Evolutionary conservation across 2,329 filamentous ascomycete species (phyloP), one percentile per base, ranked within the genome.

Genomic region (Fusarium siculi): DNA sequence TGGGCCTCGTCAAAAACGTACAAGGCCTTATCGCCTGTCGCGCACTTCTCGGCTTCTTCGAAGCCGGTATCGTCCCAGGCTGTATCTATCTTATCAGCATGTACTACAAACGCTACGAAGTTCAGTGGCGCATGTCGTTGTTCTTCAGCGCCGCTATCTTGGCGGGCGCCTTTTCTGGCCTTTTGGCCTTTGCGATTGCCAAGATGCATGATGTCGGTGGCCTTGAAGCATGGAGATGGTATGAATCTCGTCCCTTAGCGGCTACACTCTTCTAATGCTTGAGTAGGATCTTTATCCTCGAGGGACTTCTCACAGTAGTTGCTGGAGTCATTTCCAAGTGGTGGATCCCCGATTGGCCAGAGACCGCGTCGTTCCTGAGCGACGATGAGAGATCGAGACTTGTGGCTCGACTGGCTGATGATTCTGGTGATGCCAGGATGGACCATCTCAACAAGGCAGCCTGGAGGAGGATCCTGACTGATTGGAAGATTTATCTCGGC

Each of bases 301-400:
- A 93, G 81, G 93, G 93, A 1, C 85, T 94, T 4, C 87, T 86
- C 1, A 94, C 93, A 0, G 86, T 93, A 1, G 3, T 94, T 2
- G 85, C 93, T 3, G 93, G 93, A 0, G 66, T 91, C 5, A 74
- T 85, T 2, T 90, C 89, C 2, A 95, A 92, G 82, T 95, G 90
- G 84, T 85, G 91, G 72, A 89, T 97, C 1, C 87, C 93, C 72
- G 93, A 97, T 78, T 97, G 94, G 76, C 95, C 95, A 0, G 93
- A 94, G 73, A 90, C 93, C 3, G 44, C 44, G 10, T 28, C 25
- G 19, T 97, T 97, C 78, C 85, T 97, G n/a, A 90, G 89, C 0
- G 87, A 90, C 7, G 87, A 90, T 36, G 93, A 97, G 75, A 88
- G 92, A 9, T 87, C 86, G 1, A 90, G 94, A 52, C 92, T 96